Evolutionary conservation across 202 grass and related monocot species (phyloP), one percentile per base, ranked within the genome.

Genomic region (Setaria italica): DNA sequence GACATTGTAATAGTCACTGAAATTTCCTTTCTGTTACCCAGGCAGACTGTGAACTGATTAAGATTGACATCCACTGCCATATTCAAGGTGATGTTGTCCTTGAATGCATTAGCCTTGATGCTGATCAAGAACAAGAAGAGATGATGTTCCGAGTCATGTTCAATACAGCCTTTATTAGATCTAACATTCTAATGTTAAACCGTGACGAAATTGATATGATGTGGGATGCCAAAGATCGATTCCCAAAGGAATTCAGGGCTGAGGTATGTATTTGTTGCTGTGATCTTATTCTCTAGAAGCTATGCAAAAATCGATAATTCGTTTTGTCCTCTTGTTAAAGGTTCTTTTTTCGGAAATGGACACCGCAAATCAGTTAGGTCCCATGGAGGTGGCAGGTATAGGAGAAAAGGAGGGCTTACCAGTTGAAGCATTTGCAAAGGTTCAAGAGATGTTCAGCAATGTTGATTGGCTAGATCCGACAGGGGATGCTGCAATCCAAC

Each of bases 131-230:
- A 53, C 88, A 53, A 16, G 96, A 99, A 87, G 88, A 92, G 77
- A 99, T 99, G 91, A 99, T 99, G 90, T 99, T 99, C 50, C 88
- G 96, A 72, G 91, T 99, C 42, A 96, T 99, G 96, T 99, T 99
- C 88, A 99, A 95, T 87, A 92, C 96, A 63, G 90, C 93, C 37
- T 99, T 99, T 58, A 95, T 99, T 74, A 91, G 96, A 76, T 99
- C 96, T 73, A 99, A 99, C 71, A 99, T 99, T 89, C 87, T 99
- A 72, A 99, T 95, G 90, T 87, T 99, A 60, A 95, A 99, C 76
- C 93, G 91, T 77, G 93, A 99, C 89, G 88, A 95, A 85, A 91
- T 99, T 19, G 96, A 99, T 69, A 88, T 94, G 30, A 57, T 94
- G 67, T 99, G 96, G 96, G 93, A 95, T 51, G 86, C 92, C 30